Base-by-base conservation (phyloP, 148 eudicot genomes). In the Gaultheria prostrata region DNA sequence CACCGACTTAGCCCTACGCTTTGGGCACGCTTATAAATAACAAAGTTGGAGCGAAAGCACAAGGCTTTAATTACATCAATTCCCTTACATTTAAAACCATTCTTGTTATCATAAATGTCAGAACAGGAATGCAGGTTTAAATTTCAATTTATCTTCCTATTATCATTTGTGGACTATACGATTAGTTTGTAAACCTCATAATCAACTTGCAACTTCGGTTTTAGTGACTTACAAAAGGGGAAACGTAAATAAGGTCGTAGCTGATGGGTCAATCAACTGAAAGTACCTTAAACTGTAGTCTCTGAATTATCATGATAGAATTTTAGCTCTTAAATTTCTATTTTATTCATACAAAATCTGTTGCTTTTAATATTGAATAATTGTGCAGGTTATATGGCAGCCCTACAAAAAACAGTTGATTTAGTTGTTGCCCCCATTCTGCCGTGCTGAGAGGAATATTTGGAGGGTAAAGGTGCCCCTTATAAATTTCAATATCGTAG, bases 41-140 rank as follows among this genome's bases (percentile, higher is more conserved):
- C n/a, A n/a, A n/a, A n/a, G n/a, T n/a, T n/a, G n/a, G n/a, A n/a
- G n/a, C n/a, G n/a, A n/a, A n/a, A n/a, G n/a, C n/a, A n/a, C n/a
- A n/a, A n/a, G n/a, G n/a, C n/a, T n/a, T n/a, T n/a, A n/a, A n/a
- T n/a, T n/a, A n/a, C n/a, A n/a, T n/a, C n/a, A n/a, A n/a, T n/a
- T n/a, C n/a, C n/a, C n/a, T n/a, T n/a, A n/a, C n/a, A n/a, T n/a
- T n/a, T n/a, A n/a, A n/a, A n/a, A n/a, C n/a, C n/a, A n/a, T n/a
- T n/a, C n/a, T n/a, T n/a, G n/a, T n/a, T n/a, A n/a, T n/a, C n/a
- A n/a, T n/a, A n/a, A n/a, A n/a, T n/a, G n/a, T 96, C 82, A 89
- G 74, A 85, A 96, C 91, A 10, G 98, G 99, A 80, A 87, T 96
- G 98, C 98, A 96, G 99, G 99, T 94, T 85, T 77, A 15, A 54